Percentiles rank a stretch among this genome's conserved stretches.
These are phyloP conservation scores for Pseudozyma thailandica DNA, from an alignment of 1,284 basidiomycete species.

Conservation along the genomic window DNA sequence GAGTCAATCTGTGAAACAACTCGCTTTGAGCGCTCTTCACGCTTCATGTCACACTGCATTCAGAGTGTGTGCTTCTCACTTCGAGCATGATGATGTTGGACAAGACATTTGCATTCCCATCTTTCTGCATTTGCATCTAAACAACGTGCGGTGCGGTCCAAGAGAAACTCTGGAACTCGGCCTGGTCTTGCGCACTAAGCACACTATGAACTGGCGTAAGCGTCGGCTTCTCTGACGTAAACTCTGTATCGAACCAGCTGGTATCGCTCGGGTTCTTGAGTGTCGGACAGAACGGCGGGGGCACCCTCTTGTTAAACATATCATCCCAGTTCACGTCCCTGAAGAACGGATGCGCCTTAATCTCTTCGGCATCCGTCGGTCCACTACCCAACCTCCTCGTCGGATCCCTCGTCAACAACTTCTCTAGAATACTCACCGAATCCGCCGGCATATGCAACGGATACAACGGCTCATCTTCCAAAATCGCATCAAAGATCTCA, in stretches of 20 bases:
- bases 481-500: constrained; percentile 98
- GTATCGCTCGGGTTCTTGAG: constrained; percentile 75
- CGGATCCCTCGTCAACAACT: constrained; percentile 93
- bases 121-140: too few species aligned
- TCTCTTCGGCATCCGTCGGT: constrained; percentile 92
- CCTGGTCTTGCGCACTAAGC: constrained; percentile 88
- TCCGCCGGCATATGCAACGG: constrained; percentile 99
- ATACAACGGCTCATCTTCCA: constrained; percentile 98
- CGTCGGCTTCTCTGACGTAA: constrained; percentile 95
- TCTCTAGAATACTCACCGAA: constrained; percentile 93
- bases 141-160: constrained; percentile 55
- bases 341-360: constrained; percentile 98
- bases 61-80: too few species aligned
- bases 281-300: constrained; percentile 95
- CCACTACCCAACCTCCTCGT: constrained; percentile 89
- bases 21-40: too few species aligned
- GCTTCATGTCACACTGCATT: too few species aligned
- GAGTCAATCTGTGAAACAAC: too few species aligned
- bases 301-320: constrained; percentile 93
- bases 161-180: constrained; percentile 68
- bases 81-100: too few species aligned
- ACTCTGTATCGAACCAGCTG: constrained; percentile 93
- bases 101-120: too few species aligned
- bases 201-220: constrained; percentile 97
- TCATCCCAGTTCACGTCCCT: constrained; percentile 97